Conservation (phyloP, 116 monocot genomes). For the Trichopus zeylanicus region DNA sequence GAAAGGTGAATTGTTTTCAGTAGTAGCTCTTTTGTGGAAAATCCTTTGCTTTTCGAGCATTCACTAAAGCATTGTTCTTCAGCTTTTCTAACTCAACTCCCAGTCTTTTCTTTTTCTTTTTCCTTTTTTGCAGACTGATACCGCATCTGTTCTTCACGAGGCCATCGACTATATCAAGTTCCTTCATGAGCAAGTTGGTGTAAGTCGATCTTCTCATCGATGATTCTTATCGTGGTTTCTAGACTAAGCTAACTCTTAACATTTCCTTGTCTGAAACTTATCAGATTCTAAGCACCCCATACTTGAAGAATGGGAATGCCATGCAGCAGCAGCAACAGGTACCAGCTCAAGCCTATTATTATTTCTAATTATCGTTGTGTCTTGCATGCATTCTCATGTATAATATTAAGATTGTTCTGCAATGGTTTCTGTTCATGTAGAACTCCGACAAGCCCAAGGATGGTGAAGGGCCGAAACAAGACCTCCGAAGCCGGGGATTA, state of each 20-base stretch:
- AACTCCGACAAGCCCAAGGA: slow-evolving; percentile 36
- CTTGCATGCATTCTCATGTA: neutral
- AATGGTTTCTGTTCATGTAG: slow-evolving; percentile 7
- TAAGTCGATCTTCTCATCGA: slow-evolving; percentile 17
- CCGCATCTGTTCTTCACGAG: slow-evolving; percentile 88
- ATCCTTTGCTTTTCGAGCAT: neutral
- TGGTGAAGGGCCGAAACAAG: slow-evolving; percentile 27
- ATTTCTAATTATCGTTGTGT: neutral
- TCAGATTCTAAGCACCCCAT: slow-evolving; percentile 64
- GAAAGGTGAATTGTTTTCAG: slow-evolving; percentile 47
- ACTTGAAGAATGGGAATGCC: slow-evolving; percentile 55
- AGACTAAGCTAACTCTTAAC: neutral
- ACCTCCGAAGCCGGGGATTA: slow-evolving; percentile 67
- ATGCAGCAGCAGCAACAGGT: slow-evolving; percentile 39
- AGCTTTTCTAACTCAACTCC: neutral
- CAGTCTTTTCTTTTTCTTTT: neutral
- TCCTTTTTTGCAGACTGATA: slow-evolving; percentile 60
- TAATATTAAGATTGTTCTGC: neutral
- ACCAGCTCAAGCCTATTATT: neutral
- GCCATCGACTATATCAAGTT: slow-evolving; percentile 88
- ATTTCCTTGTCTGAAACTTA: neutral
- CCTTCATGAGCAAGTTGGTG: slow-evolving; percentile 79
- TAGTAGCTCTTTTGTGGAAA: neutral
- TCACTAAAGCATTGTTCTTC: neutral
- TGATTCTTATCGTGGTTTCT: too few relatives aligned